These are phyloP conservation scores for Rhizopogon sp. DNA, from an alignment of 768 basidiomycete species.

Conservation along the genomic window DNA sequence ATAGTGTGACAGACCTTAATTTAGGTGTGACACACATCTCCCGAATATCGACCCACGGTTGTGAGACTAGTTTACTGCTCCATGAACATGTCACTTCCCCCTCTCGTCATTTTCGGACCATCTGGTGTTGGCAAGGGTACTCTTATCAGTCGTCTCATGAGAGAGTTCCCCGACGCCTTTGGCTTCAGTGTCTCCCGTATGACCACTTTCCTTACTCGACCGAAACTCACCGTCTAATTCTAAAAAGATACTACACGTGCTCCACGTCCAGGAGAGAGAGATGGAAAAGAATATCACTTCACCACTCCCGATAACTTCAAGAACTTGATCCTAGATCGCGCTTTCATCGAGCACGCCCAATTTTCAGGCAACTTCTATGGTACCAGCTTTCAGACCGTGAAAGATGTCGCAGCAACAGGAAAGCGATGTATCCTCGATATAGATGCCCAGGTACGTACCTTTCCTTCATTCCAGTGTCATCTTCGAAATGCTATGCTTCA, in stretches of 20 bases:
- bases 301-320: slow-evolving; percentile 68
- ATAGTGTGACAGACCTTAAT: not conserved
- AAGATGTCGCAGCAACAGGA: slow-evolving; percentile 59
- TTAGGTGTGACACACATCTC: not conserved
- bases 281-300: slow-evolving; percentile 88
- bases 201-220: slow-evolving; percentile 19
- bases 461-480: not conserved
- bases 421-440: slow-evolving; percentile 92
- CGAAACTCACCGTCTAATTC: slow-evolving; percentile 2
- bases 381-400: slow-evolving; percentile 79
- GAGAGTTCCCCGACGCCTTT: slow-evolving; percentile 77
- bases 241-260: slow-evolving; percentile 79
- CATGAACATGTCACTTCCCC: slow-evolving; percentile 21
- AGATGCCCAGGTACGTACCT: slow-evolving; percentile 75
- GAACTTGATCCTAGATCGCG: slow-evolving; percentile 58
- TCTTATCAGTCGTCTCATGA: slow-evolving; percentile 75
- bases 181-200: slow-evolving; percentile 92
- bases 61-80: not conserved
- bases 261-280: slow-evolving; percentile 75
- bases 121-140: slow-evolving; percentile 96
- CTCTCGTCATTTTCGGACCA: slow-evolving; percentile 86
- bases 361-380: slow-evolving; percentile 93
- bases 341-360: slow-evolving; percentile 92
- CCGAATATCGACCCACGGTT: not conserved
- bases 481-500: slow-evolving; percentile 25